These are phyloP conservation scores for Venturia aucupariae DNA, from an alignment of 2,329 filamentous ascomycete species.

Conservation along the genomic window DNA sequence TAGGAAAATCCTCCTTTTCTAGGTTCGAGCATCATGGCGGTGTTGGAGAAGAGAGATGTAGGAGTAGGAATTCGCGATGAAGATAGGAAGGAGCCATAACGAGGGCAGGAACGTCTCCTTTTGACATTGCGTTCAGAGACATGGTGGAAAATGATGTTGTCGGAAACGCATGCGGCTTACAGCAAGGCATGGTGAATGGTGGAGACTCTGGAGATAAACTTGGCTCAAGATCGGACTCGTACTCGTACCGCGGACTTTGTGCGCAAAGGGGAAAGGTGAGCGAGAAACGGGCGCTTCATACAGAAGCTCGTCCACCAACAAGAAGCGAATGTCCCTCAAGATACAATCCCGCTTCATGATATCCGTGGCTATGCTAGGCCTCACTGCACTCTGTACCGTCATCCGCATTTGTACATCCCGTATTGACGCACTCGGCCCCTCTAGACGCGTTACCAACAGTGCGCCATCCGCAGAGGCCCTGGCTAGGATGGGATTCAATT, in stretches of 20 bases:
- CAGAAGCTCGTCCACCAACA: too few species aligned
- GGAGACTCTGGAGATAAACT: neutral
- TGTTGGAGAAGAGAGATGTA: neutral
- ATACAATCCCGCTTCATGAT: too few species aligned
- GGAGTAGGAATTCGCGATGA: neutral
- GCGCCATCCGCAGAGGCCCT: neutral
- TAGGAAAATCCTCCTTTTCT: neutral
- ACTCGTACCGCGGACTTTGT: neutral
- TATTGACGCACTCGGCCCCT: neutral
- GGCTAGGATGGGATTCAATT: neutral
- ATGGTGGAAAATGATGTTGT: neutral
- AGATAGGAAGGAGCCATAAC: neutral
- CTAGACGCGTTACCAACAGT: neutral
- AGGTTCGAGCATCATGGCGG: neutral
- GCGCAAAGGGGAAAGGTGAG: neutral
- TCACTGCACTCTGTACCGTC: too few species aligned
- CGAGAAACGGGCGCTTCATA: neutral
- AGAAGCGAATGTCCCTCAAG: too few species aligned
- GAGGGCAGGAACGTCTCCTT: neutral
- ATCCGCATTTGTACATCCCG: neutral
- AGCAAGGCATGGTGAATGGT: neutral
- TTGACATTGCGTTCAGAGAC: neutral
- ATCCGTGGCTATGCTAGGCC: neutral
- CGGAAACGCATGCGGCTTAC: neutral
- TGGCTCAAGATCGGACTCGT: neutral